phyloP scores from a whole-genome alignment of 2,329 filamentous ascomycete genomes.

The Pestalotiopsis sp. region DNA sequence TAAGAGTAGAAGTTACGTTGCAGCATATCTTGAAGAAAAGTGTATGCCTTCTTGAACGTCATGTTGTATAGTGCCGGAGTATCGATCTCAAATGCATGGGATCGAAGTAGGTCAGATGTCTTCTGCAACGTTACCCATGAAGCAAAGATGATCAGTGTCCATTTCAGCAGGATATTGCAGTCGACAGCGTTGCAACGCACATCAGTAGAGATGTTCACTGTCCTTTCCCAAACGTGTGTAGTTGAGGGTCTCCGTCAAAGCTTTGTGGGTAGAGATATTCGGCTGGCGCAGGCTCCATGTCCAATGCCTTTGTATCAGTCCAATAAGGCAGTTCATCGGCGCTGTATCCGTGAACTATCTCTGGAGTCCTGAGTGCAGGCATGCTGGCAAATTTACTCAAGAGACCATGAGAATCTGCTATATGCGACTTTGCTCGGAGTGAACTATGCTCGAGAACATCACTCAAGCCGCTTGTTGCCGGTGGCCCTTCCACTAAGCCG shows the following conservation, averaged over 20 bases:
- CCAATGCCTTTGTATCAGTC: too few species aligned
- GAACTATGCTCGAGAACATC: conserved; percentile 68
- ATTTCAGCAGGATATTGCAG: conserved; percentile 70
- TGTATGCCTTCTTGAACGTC: conserved; percentile 71
- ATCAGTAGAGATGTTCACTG: conserved; percentile 71
- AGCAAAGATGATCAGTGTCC: conserved; percentile 76
- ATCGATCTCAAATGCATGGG: conserved; percentile 32
- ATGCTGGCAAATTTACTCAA: too few species aligned
- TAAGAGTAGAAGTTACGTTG: too few species aligned
- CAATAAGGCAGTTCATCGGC: too few species aligned
- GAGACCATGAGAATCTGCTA: too few species aligned
- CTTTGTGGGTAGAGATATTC: conserved; percentile 34
- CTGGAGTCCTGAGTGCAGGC: too few species aligned
- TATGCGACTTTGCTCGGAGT: too few species aligned
- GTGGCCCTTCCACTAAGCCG: conserved; percentile 61
- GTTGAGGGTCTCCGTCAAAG: conserved; percentile 60
- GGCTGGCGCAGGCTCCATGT: background rate
- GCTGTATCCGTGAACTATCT: background rate
- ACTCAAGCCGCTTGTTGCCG: conserved; percentile 63
- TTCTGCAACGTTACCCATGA: conserved; percentile 75
- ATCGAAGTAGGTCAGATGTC: conserved; percentile 53
- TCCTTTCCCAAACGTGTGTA: conserved; percentile 75
- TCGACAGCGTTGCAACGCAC: conserved; percentile 74
- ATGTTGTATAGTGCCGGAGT: conserved; percentile 59
- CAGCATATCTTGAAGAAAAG: too few species aligned